phyloP scores from a whole-genome alignment of 768 basidiomycete species.

The Boletus eberwhitei region DNA sequence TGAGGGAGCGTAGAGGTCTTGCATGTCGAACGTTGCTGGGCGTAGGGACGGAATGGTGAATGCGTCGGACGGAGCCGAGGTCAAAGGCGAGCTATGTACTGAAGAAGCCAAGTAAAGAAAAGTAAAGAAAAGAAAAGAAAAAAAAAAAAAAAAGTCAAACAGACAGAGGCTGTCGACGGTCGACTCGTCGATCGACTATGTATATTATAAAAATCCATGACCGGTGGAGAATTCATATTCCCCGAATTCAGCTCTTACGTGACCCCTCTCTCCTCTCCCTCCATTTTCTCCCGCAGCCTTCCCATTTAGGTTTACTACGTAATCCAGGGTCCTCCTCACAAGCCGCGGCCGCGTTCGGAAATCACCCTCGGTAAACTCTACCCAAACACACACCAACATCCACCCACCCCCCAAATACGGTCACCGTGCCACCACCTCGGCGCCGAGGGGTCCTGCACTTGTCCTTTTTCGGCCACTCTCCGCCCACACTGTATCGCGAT shows the following conservation, averaged over 20 bases:
- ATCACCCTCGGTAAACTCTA: slow-evolving; percentile 36
- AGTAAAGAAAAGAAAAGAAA: slow-evolving; percentile 18
- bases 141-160: slow-evolving; percentile 24
- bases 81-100: slow-evolving; percentile 27
- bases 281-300: slow-evolving; percentile 33
- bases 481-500: slow-evolving; percentile 31
- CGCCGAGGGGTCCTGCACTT: slow-evolving; percentile 36
- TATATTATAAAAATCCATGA: slow-evolving; percentile 36
- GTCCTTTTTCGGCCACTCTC: slow-evolving; percentile 32
- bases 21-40: slow-evolving; percentile 42
- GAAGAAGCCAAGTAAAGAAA: slow-evolving; percentile 33
- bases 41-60: slow-evolving; percentile 39
- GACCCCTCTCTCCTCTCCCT: slow-evolving; percentile 27
- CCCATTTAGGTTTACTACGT: slow-evolving; percentile 28
- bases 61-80: slow-evolving; percentile 25
- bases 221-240: slow-evolving; percentile 40
- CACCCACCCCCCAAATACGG: slow-evolving; percentile 18
- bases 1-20: slow-evolving; percentile 46
- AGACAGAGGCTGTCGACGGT: slow-evolving; percentile 28
- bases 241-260: slow-evolving; percentile 36
- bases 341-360: slow-evolving; percentile 39
- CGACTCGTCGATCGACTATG: slow-evolving; percentile 34
- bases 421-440: slow-evolving; percentile 36
- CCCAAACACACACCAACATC: slow-evolving; percentile 22
- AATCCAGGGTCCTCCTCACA: slow-evolving; percentile 33